Percentiles rank a stretch among this genome's conserved stretches.
phyloP scores from a whole-genome alignment of 441 rosid genomes.

The Hura crepitans region DNA sequence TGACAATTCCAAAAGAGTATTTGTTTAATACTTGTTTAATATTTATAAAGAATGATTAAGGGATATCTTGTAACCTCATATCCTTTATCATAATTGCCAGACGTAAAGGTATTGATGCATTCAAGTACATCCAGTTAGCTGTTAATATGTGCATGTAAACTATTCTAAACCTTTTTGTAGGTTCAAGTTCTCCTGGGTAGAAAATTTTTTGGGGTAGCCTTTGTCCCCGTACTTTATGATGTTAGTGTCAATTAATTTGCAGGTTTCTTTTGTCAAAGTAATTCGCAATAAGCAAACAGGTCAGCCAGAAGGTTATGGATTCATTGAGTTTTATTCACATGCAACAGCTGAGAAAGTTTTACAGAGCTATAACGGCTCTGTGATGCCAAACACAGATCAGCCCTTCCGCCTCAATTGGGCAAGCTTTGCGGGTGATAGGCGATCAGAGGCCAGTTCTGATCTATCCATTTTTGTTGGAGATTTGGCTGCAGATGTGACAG shows the following conservation, averaged over 20 bases:
- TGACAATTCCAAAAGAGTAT: too few species aligned
- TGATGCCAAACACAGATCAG: slow-evolving; percentile 76
- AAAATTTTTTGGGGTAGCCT: neutral
- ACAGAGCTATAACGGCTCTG: slow-evolving; percentile 49
- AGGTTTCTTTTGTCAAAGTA: slow-evolving; percentile 86
- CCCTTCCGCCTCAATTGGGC: slow-evolving; percentile 97
- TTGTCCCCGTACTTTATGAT: slow-evolving; percentile 14
- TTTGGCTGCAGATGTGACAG: slow-evolving; percentile 89
- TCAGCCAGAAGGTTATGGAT: slow-evolving; percentile 88
- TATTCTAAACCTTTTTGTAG: neutral
- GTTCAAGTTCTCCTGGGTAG: neutral
- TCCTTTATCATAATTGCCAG: neutral
- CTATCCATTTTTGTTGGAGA: slow-evolving; percentile 97
- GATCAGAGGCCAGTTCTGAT: slow-evolving; percentile 67
- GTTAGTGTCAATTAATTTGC: slow-evolving; percentile 22
- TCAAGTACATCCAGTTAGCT: slow-evolving; percentile 1
- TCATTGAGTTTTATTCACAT: slow-evolving; percentile 74
- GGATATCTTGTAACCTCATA: neutral
- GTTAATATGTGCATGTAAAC: neutral
- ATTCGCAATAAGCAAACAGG: slow-evolving; percentile 89
- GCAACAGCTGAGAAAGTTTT: slow-evolving; percentile 80
- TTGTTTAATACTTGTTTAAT: neutral
- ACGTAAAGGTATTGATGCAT: neutral
- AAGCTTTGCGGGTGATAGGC: slow-evolving; percentile 82
- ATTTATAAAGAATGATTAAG: neutral